phyloP scores from a whole-genome alignment of 1,139 yeast genomes.

The Suhomyces yuchorum region DNA sequence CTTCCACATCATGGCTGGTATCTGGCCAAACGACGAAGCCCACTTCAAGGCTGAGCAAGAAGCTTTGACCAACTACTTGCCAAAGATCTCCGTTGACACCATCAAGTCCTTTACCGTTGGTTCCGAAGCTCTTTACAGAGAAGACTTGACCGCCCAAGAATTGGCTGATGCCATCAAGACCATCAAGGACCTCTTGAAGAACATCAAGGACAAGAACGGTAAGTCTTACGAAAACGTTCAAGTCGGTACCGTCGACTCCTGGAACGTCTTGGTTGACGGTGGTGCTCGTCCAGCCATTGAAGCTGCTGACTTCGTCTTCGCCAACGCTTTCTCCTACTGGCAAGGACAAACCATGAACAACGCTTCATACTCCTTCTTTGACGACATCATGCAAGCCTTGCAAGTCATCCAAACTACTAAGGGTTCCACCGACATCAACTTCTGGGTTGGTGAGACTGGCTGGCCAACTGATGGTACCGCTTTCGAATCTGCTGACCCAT shows the following conservation, averaged over 20 bases:
- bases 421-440: conserved; percentile 79
- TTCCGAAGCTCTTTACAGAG: conserved; percentile 89
- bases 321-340: conserved; percentile 98
- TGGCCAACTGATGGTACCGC: conserved; percentile 92
- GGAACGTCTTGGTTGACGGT: conserved; percentile 89
- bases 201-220: conserved; percentile 78
- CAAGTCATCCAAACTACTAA: conserved; percentile 81
- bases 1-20: conserved; percentile 74
- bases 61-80: conserved; percentile 70
- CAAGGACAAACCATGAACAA: conserved; percentile 87
- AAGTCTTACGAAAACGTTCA: conserved; percentile 67
- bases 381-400: conserved; percentile 94
- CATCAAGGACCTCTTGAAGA: conserved; percentile 56
- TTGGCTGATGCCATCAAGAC: conserved; percentile 65
- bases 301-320: conserved; percentile 82
- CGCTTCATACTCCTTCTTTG: conserved; percentile 87
- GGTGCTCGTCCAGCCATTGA: conserved; percentile 65
- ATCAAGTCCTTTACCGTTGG: conserved; percentile 81
- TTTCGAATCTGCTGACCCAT: conserved; percentile 65
- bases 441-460: conserved; percentile 99
- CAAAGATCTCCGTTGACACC: conserved; percentile 65
- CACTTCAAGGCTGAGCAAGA: conserved; percentile 70
- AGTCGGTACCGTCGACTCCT: conserved; percentile 94
- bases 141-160: conserved; percentile 68
- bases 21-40: conserved; percentile 86